These are phyloP conservation scores for Nepenthes gracilis DNA, from an alignment of 148 eudicot genomes.

Conservation along the genomic window DNA sequence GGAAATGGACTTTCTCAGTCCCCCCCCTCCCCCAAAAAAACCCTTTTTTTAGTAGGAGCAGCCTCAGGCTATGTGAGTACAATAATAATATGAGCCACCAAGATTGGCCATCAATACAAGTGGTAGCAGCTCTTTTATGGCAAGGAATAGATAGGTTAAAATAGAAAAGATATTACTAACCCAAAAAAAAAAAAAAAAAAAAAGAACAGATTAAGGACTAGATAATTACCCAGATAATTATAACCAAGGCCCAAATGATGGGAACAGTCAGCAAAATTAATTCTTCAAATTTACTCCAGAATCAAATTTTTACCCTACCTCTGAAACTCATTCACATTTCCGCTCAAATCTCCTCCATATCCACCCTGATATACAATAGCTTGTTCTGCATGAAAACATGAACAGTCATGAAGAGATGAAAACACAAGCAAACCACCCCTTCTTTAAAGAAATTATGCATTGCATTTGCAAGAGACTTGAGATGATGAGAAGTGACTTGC, in stretches of 20 bases:
- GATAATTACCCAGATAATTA: background rate
- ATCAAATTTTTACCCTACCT: slow-evolving; percentile 27
- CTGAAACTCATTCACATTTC: slow-evolving; percentile 25
- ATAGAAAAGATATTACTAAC: no score
- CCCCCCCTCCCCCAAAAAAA: no score
- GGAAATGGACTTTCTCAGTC: no score
- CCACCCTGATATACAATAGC: slow-evolving; percentile 40
- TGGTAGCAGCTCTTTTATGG: no score
- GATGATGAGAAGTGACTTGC: no score
- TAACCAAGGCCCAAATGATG: background rate
- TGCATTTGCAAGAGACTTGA: no score
- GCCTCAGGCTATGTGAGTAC: no score
- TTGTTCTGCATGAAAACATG: slow-evolving; percentile 36
- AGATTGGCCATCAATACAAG: no score
- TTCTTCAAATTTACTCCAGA: background rate
- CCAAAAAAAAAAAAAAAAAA: background rate
- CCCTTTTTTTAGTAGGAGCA: no score
- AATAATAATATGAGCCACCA: no score
- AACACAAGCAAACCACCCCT: background rate
- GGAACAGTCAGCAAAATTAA: background rate
- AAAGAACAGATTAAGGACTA: background rate
- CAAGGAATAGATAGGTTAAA: no score
- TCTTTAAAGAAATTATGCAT: background rate
- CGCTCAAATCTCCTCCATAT: slow-evolving; percentile 39
- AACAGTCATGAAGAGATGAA: background rate